Base-by-base conservation (phyloP, 1,284 basidiomycete genomes). In the Papiliotrema laurentii region DNA sequence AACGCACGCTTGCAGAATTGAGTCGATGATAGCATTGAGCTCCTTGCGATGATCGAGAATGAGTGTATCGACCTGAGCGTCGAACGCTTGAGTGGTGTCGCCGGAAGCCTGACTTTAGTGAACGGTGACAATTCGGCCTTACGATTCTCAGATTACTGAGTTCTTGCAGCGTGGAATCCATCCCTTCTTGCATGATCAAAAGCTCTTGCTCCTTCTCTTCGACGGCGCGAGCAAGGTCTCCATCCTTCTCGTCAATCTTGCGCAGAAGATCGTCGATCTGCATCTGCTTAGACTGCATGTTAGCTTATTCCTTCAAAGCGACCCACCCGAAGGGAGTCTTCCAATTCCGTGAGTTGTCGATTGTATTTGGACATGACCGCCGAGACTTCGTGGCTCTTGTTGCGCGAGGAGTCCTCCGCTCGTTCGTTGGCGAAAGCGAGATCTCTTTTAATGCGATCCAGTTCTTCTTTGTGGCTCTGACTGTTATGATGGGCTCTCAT, bases 131-230 rank as follows among this genome's bases (percentile, higher is more conserved):
- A 38, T n/a, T 16, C n/a, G 2, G 0, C 60, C 71, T 53, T 68
- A 88, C 89, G 78, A 91, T 81, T 63, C 92, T 87, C 47, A 89
- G 79, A 37, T 97, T 91, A 41, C 82, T 85, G 52, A 98, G 79
- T 67, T 94, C 85, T 58, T 91, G 84, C 55, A 98, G 86, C 25
- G 93, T 96, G 55, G 80, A 83, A 66, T 97, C 94, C 86, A 98
- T 88, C 34, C 90, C 89, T 73, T 94, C 94, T 71, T 97, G 92
- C 63, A 97, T 81, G 68, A 98, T 94, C 62, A 86, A 79, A 49
- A 98, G 87, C 73, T 99, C 96, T 68, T 91, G 84, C 66, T 97
- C 96, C 76, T 97, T 97, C 77, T 98, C 96, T 14, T 98, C 92
- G 41, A 87, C 80, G 14, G 89, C 70, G 25, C 82, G 82, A 54